These are phyloP conservation scores for Coemansia brasiliensis DNA, from an alignment of 192 early-diverging fungal species.

Conservation along the genomic window DNA sequence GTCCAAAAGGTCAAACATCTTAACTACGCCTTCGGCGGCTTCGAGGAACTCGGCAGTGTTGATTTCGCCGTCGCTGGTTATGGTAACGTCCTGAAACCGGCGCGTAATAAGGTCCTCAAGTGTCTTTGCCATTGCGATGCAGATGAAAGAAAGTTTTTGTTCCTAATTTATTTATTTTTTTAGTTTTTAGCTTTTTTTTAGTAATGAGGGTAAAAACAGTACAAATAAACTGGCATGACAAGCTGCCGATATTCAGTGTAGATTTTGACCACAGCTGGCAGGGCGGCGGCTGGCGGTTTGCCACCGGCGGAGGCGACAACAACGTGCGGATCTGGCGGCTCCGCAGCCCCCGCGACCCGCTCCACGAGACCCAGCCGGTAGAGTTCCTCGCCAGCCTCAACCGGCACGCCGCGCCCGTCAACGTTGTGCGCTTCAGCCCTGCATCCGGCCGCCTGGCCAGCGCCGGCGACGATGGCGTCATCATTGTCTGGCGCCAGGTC, in stretches of 20 bases:
- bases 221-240: conserved; percentile 95
- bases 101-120: conserved; percentile 61
- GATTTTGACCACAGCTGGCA: conserved; percentile 73
- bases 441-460: conserved; percentile 73
- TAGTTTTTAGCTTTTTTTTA: neutral
- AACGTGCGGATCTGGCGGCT: conserved; percentile 73
- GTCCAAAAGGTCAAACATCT: conserved; percentile 68
- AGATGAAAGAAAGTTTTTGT: too few species aligned
- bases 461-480: conserved; percentile 87
- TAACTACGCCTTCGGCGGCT: conserved; percentile 74
- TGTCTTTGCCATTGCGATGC: conserved; percentile 18
- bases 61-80: conserved; percentile 62
- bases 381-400: conserved; percentile 81
- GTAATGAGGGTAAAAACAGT: conserved; percentile 69
- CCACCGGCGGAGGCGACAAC: conserved; percentile 88
- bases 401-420: conserved; percentile 86
- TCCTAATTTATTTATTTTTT: conserved; percentile 2
- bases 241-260: conserved; percentile 83
- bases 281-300: conserved; percentile 63
- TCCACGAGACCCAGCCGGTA: conserved; percentile 46
- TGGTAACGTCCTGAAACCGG: conserved; percentile 67
- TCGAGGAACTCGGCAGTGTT: conserved; percentile 75
- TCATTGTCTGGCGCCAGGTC: conserved; percentile 81
- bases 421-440: conserved; percentile 89
- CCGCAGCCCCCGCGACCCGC: conserved; percentile 17